Evolutionary conservation across 176 grass and related monocot species (phyloP), one percentile per base, ranked within the genome.

Genomic region (Puya raimondii): DNA sequence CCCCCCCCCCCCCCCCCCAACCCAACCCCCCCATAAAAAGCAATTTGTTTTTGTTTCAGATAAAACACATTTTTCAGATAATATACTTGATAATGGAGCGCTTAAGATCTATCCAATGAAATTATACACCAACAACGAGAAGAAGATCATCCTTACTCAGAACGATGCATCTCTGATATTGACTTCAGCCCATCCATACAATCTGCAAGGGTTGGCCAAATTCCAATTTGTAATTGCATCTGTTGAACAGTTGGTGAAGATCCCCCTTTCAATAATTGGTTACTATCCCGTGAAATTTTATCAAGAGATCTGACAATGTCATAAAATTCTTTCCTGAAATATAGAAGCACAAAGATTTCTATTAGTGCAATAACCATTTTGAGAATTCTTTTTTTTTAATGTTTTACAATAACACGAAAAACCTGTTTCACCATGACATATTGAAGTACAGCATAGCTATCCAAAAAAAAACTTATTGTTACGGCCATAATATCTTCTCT

Each of bases 221-320:
- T 70, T 74, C 89, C 89, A 63, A 97, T 33, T 69, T 79, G 81
- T 51, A 92, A 70, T 69, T 85, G 74, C 93, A 90, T 85, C 63
- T 92, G 89, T 64, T 83, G 80, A 21, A 70, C 15, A 4, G 23
- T 85, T 17, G 74, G 84, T 21, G 73, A 74, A 0, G 86, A 87
- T 27, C 84, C 89, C 5, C 81, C 79, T 64, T 77, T 92, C 63
- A 90, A 69, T 80, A 92, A 77, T 77, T 97, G 88, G 49, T 68
- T 83, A 70, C 69, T 74, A 85, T 90, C 81, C 27, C 49, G 69
- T 74, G 83, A 4, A 76, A 81, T 88, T 65, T 90, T 92, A 54
- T 74, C 78, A 53, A 97, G 73, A 49, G 84, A 63, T 76, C 75
- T 81, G 54, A 80, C 71, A 80, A 92, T 66, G 22, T 13, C 73